Conservation (phyloP, 2,329 filamentous ascomycete genomes). For the Madurella fahalii region DNA sequence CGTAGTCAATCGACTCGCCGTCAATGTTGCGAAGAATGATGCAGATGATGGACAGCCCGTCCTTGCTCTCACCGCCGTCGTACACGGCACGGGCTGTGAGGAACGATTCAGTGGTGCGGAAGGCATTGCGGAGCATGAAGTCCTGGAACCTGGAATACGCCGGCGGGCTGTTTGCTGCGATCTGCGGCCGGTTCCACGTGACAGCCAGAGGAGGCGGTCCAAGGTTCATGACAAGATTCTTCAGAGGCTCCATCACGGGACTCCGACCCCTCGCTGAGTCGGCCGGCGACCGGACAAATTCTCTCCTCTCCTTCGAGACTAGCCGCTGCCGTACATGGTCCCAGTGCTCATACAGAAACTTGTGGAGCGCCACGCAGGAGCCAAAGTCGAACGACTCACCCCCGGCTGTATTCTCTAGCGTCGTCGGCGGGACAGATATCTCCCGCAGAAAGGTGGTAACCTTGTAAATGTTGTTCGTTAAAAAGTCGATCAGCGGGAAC, state of each 20-base stretch:
- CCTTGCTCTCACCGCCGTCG: conserved; percentile 67
- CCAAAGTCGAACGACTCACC: conserved; percentile 63
- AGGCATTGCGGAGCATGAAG: conserved; percentile 68
- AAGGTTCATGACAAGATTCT: conserved; percentile 60
- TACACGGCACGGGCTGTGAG: conserved; percentile 63
- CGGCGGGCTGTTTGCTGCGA: conserved; percentile 60
- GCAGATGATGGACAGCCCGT: conserved; percentile 65
- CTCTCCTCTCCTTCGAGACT: conserved; percentile 55
- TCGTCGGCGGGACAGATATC: conserved; percentile 57
- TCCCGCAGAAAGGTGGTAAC: conserved; percentile 64
- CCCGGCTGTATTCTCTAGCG: conserved; percentile 37
- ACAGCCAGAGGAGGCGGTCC: conserved; percentile 65
- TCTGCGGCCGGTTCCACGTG: conserved; percentile 64
- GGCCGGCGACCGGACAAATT: conserved; percentile 51
- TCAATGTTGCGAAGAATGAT: conserved; percentile 66
- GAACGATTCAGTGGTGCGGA: conserved; percentile 61
- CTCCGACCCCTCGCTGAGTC: conserved; percentile 50
- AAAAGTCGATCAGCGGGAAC: conserved; percentile 65
- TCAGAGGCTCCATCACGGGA: conserved; percentile 56
- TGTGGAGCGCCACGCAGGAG: conserved; percentile 64
- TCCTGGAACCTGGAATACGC: conserved; percentile 66
- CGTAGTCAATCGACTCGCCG: conserved; percentile 60
- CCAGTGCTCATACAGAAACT: conserved; percentile 69
- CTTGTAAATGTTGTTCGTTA: conserved; percentile 63
- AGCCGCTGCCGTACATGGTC: conserved; percentile 64